Percentiles rank a stretch among this genome's conserved stretches.
Conservation (phyloP, 108 stramenopile species). For the Skeletonema potamos region DNA sequence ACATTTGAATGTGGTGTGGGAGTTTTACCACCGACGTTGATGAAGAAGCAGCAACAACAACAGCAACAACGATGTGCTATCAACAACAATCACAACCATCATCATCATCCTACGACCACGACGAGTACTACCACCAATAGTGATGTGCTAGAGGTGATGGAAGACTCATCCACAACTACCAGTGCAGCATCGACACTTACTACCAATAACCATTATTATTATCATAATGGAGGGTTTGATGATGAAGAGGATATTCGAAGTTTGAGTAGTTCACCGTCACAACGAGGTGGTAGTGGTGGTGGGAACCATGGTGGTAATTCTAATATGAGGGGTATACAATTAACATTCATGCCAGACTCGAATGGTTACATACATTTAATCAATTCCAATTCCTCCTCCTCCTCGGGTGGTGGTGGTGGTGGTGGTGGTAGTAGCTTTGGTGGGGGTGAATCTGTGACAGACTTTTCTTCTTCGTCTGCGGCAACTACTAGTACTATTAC, state of each 20-base stretch:
- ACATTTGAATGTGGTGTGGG: slow-evolving; percentile 27
- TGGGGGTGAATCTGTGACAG: slow-evolving; percentile 3
- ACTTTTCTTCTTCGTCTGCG: not conserved
- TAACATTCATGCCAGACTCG: slow-evolving; percentile 36
- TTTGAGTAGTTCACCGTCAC: slow-evolving; percentile 35
- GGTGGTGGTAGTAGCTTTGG: not conserved
- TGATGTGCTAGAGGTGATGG: not conserved
- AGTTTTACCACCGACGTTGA: not conserved
- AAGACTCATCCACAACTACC: slow-evolving; percentile 35
- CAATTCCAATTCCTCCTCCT: not conserved
- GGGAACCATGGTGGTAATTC: not conserved
- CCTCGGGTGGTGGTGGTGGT: too few relatives aligned
- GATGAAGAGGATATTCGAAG: slow-evolving; percentile 39
- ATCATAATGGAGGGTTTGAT: not conserved
- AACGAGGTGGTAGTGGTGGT: slow-evolving; percentile 3
- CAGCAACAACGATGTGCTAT: not conserved
- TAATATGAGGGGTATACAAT: slow-evolving; percentile 24
- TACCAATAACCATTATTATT: too few relatives aligned
- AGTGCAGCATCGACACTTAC: slow-evolving; percentile 4
- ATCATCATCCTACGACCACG: too few relatives aligned
- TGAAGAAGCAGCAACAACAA: not conserved
- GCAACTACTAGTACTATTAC: not conserved
- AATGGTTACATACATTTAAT: slow-evolving; percentile 33
- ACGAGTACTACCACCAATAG: too few relatives aligned
- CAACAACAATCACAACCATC: not conserved